These are phyloP conservation scores for Candida glaebosa DNA, from an alignment of 805 yeast genomes.

Conservation along the genomic window DNA sequence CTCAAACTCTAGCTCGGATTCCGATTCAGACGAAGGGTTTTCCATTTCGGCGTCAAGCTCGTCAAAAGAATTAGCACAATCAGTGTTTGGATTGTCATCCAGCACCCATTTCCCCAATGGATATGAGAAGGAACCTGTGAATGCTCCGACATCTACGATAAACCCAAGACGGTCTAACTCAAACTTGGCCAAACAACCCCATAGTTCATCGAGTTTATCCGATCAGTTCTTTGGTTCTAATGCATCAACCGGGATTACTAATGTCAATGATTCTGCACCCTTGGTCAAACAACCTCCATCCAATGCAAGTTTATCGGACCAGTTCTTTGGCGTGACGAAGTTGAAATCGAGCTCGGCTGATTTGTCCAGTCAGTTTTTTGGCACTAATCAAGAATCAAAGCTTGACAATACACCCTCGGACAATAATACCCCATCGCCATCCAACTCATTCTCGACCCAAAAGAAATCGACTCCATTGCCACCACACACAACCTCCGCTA, in stretches of 20 bases:
- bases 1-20: constrained; percentile 10
- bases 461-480: constrained; percentile 39
- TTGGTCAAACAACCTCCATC: constrained; percentile 4
- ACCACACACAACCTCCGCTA: constrained; percentile 40
- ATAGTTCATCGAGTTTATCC: constrained; percentile 37
- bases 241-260: neutral
- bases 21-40: constrained; percentile 28
- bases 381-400: constrained; percentile 7
- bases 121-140: constrained; percentile 19
- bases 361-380: constrained; percentile 35
- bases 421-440: constrained; percentile 8
- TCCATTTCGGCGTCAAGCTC: constrained; percentile 34
- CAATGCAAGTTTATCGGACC: constrained; percentile 5
- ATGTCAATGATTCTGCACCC: neutral
- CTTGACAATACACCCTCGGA: neutral
- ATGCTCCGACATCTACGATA: constrained; percentile 23
- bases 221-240: constrained; percentile 31
- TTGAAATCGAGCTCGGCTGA: constrained; percentile 40
- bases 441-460: constrained; percentile 17
- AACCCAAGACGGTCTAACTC: constrained; percentile 35
- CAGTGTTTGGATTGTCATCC: constrained; percentile 22
- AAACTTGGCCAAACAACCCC: constrained; percentile 37
- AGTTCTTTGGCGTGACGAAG: constrained; percentile 22
- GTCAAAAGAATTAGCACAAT: constrained; percentile 42
- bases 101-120: constrained; percentile 19